Evolutionary conservation across 352 stramenopile genomes (phyloP).

Genomic region (Globisporangium mamillatum): DNA sequence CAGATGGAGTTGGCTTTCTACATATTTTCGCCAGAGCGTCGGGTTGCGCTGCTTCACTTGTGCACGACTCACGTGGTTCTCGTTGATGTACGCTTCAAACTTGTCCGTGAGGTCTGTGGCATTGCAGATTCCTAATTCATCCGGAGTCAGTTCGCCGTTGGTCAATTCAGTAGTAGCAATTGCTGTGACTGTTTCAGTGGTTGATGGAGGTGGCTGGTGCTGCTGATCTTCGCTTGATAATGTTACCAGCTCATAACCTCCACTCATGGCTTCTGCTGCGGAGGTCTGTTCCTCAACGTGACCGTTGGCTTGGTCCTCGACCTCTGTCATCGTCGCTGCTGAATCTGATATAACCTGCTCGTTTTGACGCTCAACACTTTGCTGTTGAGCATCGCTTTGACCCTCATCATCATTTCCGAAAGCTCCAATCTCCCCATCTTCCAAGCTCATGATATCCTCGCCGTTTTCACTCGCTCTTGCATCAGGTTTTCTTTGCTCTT

Average conservation of each 20-base stretch:
- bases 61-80: slow-evolving; percentile 25
- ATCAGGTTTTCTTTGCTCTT: neutral
- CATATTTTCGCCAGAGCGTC: slow-evolving; percentile 40
- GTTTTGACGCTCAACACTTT: neutral
- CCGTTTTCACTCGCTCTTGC: neutral
- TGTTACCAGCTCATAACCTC: neutral
- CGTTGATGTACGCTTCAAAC: slow-evolving; percentile 33
- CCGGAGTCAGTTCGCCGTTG: neutral
- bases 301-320: neutral
- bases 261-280: neutral
- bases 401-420: neutral
- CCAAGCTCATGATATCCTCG: neutral
- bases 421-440: neutral
- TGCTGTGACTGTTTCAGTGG: neutral
- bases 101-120: slow-evolving; percentile 18
- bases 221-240: neutral
- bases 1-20: slow-evolving; percentile 27
- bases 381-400: neutral
- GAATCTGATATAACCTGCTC: neutral
- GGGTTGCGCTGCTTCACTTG: slow-evolving; percentile 35
- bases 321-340: neutral
- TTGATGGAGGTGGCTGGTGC: neutral
- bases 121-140: slow-evolving; percentile 7
- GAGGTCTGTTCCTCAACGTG: neutral
- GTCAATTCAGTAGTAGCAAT: too few species aligned